A percentile compares a stretch with the other conserved stretches of the same genome.
Evolutionary conservation across 2,329 filamentous ascomycete species (phyloP).

Genomic region (Nemania sp.): DNA sequence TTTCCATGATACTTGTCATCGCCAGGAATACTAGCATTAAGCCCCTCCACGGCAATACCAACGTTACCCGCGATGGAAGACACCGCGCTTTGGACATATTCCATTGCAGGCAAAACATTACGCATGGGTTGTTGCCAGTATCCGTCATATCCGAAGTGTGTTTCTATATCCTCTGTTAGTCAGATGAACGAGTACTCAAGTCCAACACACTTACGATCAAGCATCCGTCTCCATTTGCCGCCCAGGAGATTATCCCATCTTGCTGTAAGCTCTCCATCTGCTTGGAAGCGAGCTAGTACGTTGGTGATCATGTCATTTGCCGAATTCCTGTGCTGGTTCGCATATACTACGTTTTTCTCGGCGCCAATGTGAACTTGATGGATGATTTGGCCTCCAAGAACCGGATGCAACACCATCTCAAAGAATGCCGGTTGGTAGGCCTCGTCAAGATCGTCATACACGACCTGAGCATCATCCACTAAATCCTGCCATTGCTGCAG

Average conservation of each 20-base stretch:
- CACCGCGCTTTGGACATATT: slow-evolving; percentile 69
- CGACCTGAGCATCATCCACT: slow-evolving; percentile 63
- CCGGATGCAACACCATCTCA: slow-evolving; percentile 70
- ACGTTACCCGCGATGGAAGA: slow-evolving; percentile 71
- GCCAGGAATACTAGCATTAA: slow-evolving; percentile 74
- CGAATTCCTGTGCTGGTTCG: slow-evolving; percentile 62
- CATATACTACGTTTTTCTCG: slow-evolving; percentile 64
- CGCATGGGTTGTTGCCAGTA: slow-evolving; percentile 80
- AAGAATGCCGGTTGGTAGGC: slow-evolving; percentile 69
- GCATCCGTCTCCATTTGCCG: slow-evolving; percentile 73
- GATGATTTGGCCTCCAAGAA: slow-evolving; percentile 66
- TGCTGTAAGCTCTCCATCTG: slow-evolving; percentile 67
- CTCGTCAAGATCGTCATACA: slow-evolving; percentile 66
- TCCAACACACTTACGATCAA: slow-evolving; percentile 62
- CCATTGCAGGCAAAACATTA: slow-evolving; percentile 71
- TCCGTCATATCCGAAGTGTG: slow-evolving; percentile 65
- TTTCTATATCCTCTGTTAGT: slow-evolving; percentile 52
- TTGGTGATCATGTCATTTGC: slow-evolving; percentile 65
- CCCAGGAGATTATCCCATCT: slow-evolving; percentile 68
- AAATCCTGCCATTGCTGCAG: slow-evolving; percentile 66
- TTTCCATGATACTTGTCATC: slow-evolving; percentile 73
- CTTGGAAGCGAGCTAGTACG: slow-evolving; percentile 65
- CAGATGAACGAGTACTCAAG: neutral
- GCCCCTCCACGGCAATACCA: slow-evolving; percentile 72
- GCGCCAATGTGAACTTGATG: slow-evolving; percentile 64